phyloP scores from a whole-genome alignment of 176 grass and related monocot genomes.

The Bothriochloa decipiens region DNA sequence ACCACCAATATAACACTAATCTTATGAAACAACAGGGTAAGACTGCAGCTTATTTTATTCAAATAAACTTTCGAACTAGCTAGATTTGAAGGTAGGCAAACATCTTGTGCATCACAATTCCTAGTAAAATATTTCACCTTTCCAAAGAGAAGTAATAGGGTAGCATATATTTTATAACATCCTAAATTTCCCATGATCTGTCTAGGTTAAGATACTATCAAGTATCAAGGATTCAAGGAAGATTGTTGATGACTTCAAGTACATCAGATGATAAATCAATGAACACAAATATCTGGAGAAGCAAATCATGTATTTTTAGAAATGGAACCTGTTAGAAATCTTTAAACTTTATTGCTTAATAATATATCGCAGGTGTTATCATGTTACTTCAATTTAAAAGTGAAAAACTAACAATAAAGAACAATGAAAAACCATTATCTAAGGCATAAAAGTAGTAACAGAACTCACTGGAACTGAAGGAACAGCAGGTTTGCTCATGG shows the following conservation, averaged over 20 bases:
- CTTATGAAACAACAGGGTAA: background rate
- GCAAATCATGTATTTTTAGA: constrained; percentile 18
- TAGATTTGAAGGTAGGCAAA: constrained; percentile 1
- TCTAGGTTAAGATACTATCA: background rate
- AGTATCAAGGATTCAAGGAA: background rate
- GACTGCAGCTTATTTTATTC: background rate
- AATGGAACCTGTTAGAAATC: background rate
- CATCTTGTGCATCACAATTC: constrained; percentile 12
- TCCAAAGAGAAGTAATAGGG: background rate
- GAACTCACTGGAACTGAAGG: constrained; percentile 71
- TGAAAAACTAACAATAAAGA: constrained; percentile 23
- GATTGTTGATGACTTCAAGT: background rate
- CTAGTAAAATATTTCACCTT: background rate
- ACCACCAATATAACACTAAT: constrained; percentile 2
- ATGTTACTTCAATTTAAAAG: constrained; percentile 12
- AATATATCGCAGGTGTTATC: background rate
- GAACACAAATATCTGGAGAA: constrained; percentile 11
- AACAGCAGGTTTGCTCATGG: constrained; percentile 51
- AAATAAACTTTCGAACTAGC: constrained; percentile 6
- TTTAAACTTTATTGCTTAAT: background rate
- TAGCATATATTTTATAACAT: background rate
- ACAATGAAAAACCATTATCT: constrained; percentile 27
- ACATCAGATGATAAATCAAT: constrained; percentile 19
- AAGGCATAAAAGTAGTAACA: constrained; percentile 37
- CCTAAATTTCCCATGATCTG: no score